Conservation (phyloP, 2,329 filamentous ascomycete species). For the Aspergillus tamarii region DNA sequence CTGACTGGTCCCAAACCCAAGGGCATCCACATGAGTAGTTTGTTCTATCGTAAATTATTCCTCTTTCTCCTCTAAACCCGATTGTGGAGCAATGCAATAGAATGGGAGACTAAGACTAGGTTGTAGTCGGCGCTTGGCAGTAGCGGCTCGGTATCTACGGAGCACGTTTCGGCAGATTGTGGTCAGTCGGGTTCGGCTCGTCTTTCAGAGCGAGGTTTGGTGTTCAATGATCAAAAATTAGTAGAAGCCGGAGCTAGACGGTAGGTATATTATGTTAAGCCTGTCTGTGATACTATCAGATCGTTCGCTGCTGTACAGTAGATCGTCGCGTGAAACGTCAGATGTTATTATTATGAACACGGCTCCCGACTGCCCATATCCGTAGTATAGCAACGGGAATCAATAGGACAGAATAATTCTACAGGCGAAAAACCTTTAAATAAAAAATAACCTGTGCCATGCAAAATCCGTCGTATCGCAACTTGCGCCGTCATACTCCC, state of each 20-base stretch:
- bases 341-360: slow-evolving; percentile 10
- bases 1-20: neutral
- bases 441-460: slow-evolving; percentile 23
- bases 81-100: neutral
- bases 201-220: neutral
- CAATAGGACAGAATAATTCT: slow-evolving; percentile 12
- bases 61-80: neutral
- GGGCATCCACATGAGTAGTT: neutral
- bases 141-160: neutral
- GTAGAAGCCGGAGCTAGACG: neutral
- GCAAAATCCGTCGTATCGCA: slow-evolving; percentile 31
- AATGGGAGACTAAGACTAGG: neutral
- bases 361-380: slow-evolving; percentile 3
- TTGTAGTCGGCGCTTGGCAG: neutral
- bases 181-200: neutral
- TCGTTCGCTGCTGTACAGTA: neutral
- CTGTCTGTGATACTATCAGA: neutral
- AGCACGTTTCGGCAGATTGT: neutral
- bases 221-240: neutral
- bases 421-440: slow-evolving; percentile 14
- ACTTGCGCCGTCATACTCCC: slow-evolving; percentile 31
- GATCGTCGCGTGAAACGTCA: neutral
- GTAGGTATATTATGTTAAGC: neutral
- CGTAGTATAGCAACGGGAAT: slow-evolving; percentile 10
- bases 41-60: neutral